Evolutionary conservation across 2,329 filamentous ascomycete genomes (phyloP), one percentile per base, ranked within the genome.

Genomic region (Hypoxylon sp.): DNA sequence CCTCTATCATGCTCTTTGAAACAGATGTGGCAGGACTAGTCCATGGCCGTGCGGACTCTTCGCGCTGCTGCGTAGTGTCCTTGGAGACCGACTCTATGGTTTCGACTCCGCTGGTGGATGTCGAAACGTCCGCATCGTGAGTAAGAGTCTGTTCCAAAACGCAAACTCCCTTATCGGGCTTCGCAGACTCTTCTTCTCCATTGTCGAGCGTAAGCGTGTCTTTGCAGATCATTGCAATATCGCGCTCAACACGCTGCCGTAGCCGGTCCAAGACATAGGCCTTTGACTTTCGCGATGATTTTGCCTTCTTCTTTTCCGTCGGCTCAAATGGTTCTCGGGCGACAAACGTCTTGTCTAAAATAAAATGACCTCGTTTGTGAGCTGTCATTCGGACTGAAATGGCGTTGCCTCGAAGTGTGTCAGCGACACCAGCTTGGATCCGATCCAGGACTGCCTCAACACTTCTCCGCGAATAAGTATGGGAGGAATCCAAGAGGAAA

Each of bases 331-430:
- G 76, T 14, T 78, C 77, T 31, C 78, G 77, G 6, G 83, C 80
- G 11, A 83, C 79, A 7, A 86, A 77, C 4, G 81, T 82, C 70
- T 85, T 85, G 74, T 86, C 82, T n/a, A 86, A 66, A 13, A 88
- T 80, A 22, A 86, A 81, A 62, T 88, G 86, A 0, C 86, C 86
- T 48, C 85, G 82, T 73, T 88, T 88, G 70, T 85, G 80, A 6
- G 83, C 82, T 2, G 80, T 82, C 74, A 88, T 77, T 22, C 81
- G 84, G 56, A 86, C 79, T 4, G 82, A 80, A 42, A 82, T 79
- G 25, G 85, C 82, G 63, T 84, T 82, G 25, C 83, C 82, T 54
- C 82, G 81, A 25, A 88, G 79, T 5, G 85, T 81, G 58, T 86
- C 82, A 17, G 81, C 79, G 6, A 88, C 81, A 3, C 85, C 84